Evolutionary conservation across 169 alveolate species (phyloP), one percentile per base, ranked within the genome.

Genomic region (Plasmodium gallinaceum): DNA sequence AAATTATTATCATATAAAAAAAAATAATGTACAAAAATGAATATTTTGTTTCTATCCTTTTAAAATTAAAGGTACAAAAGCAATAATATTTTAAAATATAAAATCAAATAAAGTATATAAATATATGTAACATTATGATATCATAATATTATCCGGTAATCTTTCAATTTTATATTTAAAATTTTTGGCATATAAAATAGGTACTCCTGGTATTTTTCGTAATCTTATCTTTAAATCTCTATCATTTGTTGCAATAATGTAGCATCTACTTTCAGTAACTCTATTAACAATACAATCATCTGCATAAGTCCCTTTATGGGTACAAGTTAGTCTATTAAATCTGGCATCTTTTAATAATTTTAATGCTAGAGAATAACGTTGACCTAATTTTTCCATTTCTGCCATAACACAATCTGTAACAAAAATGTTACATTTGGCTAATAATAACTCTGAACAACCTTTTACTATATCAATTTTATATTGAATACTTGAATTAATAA

Each of bases 301-400:
- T 14, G 99, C 99, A 93, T 99, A 99, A 4, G 99, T 98, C 9
- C 99, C 99, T 64, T 95, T 96, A 92, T 99, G 99, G 32, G 96
- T 93, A 85, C 99, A 99, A 32, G 97, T 95, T 42, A 98, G 96
- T 72, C 99, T 96, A 73, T 94, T 95, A 90, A 98, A 97, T 80
- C 99, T 96, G 5, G 99, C 99, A 89, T 98, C 99, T 93, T 98
- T 98, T n/a, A 98, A 98, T 74, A 99, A 86, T 57, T 96, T 97
- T 46, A 99, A 93, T 12, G 99, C 99, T 61, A 99, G 90, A 69
- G 99, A 96, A 92, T 97, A 98, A 54, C 98, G 97, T 52, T 97
- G 98, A 18, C 99, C 99, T 92, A 99, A 93, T 92, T 99, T 99
- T 96, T 99, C 99, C 90, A 99, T 93, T 95, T 99, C 99, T 2